Conservation (phyloP, 148 eudicot species). For the Spergularia bocconei region DNA sequence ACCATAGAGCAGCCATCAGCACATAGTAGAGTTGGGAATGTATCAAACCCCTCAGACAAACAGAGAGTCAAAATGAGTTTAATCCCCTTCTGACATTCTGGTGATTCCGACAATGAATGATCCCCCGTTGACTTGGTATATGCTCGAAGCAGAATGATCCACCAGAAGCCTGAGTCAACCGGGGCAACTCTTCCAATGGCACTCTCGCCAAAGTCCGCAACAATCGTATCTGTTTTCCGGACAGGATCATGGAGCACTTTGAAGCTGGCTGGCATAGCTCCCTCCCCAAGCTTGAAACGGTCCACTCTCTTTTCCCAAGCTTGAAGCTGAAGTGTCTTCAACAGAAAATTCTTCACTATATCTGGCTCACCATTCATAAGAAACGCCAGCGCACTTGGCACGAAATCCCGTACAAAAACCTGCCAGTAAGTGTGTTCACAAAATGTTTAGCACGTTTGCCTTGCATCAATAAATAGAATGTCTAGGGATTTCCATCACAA, state of each 20-base stretch:
- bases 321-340: constrained; percentile 93
- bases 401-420: constrained; percentile 99
- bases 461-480: not conserved
- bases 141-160: constrained; percentile 96
- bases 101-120: constrained; percentile 72
- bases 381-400: constrained; percentile 96
- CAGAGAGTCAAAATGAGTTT: constrained; percentile 78
- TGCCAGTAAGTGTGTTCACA: constrained; percentile 23
- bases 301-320: constrained; percentile 98
- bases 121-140: constrained; percentile 97
- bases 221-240: constrained; percentile 78
- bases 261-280: constrained; percentile 99
- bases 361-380: constrained; percentile 99
- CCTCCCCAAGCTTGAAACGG: constrained; percentile 96
- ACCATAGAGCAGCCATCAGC: constrained; percentile 99
- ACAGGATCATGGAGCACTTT: constrained; percentile 94
- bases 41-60: constrained; percentile 93
- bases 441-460: not conserved
- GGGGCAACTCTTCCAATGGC: constrained; percentile 99
- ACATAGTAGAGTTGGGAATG: constrained; percentile 91
- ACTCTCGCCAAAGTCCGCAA: constrained; percentile 98
- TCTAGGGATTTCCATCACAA: not conserved
- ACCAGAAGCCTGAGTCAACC: constrained; percentile 99
- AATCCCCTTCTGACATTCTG: constrained; percentile 98
- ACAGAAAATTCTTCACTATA: constrained; percentile 84